Evolutionary conservation across 2,329 filamentous ascomycete species (phyloP), one percentile per base, ranked within the genome.

Genomic region (Pestalotiopsis fici): DNA sequence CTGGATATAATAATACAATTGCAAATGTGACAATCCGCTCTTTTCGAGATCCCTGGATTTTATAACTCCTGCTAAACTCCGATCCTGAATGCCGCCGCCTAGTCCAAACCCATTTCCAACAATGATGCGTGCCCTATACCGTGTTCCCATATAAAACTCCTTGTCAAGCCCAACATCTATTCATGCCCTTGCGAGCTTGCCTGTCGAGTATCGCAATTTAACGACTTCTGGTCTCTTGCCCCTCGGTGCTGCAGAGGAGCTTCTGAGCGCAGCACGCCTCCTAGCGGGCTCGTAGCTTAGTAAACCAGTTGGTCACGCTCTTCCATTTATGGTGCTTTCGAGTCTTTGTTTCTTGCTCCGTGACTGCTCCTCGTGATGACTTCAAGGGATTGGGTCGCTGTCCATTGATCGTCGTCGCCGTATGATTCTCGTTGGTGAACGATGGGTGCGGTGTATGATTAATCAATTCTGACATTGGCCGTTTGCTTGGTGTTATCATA

Each of bases 251-350:
- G 4, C 25, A 21, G 18, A 23, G 25, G n/a, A 5, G 9, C 27
- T 59, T 31, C n/a, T n/a, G 12, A 35, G n/a, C 28, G 7, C 31
- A 27, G 21, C 47, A 39, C 1, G 54, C n/a, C 31, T 59, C 63
- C 74, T 78, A 78, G 67, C 75, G 77, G 69, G 71, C 74, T 28
- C 74, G 74, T 12, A 78, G 65, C 64, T 72, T 75, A 25, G 74
- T 76, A 64, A 80, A 70, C 78, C 78, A 80, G 25, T 73, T 72
- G 56, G 74, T 62, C 68, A 80, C 70, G 65, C 66, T 75, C 67
- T 72, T 78, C 74, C 75, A 77, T 54, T 68, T 76, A 47, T 70
- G 71, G 15, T 74, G 72, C 54, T 59, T 59, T 35, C 69, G 70
- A 43, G 67, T 65, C 13, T 69, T 68, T 15, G 55, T 60, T 3